Conservation (phyloP, 305 asterid genomes). For the Rubia tinctorum region DNA sequence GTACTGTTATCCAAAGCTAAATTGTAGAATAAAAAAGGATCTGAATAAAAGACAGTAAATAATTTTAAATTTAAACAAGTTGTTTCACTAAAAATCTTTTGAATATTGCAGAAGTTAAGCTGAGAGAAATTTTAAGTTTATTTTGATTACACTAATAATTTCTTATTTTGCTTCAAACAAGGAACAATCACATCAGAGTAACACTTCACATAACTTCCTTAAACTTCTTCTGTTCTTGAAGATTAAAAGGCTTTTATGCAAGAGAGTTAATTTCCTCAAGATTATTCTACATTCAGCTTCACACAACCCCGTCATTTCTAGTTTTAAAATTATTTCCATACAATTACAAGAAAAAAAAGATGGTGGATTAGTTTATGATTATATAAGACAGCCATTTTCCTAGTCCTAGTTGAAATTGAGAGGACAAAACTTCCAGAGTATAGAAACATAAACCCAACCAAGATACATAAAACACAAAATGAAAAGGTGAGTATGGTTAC, state of each 20-base stretch:
- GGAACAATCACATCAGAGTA: neutral
- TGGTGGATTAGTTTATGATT: neutral
- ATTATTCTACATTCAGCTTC: neutral
- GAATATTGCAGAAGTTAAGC: neutral
- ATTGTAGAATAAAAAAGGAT: neutral
- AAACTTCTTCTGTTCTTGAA: neutral
- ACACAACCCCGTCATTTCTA: too few relatives aligned
- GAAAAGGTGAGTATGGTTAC: neutral
- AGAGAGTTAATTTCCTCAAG: neutral
- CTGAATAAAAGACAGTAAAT: neutral
- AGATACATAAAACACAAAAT: slow-evolving; percentile 3
- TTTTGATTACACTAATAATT: neutral
- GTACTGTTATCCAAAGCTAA: neutral
- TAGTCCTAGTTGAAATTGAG: neutral
- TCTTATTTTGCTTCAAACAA: too few relatives aligned
- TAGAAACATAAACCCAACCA: neutral
- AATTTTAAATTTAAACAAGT: neutral
- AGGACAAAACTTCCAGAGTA: neutral
- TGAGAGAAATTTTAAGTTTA: neutral
- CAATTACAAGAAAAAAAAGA: neutral
- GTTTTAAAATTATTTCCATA: neutral
- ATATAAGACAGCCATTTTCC: neutral
- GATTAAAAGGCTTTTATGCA: neutral
- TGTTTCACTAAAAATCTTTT: neutral
- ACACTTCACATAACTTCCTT: neutral